Conservation (phyloP, 2,329 filamentous ascomycete genomes). For the Xylaria sp. region DNA sequence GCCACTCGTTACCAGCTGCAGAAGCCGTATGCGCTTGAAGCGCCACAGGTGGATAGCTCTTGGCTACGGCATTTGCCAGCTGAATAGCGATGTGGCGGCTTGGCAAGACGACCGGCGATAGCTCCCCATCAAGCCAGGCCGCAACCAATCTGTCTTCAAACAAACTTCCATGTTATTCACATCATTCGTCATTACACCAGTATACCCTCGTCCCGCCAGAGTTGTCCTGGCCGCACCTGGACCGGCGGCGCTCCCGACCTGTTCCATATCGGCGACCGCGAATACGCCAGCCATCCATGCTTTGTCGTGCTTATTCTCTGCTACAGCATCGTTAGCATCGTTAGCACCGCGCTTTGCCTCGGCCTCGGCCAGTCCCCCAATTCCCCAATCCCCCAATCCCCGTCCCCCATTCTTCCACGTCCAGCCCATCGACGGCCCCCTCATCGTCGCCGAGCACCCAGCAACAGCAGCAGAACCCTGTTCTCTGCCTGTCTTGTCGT, state of each 20-base stretch:
- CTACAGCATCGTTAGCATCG: slow-evolving; percentile 21
- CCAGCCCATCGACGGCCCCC: slow-evolving; percentile 1
- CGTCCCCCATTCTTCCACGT: not conserved
- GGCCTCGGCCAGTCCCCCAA: not conserved
- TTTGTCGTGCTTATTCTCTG: not conserved
- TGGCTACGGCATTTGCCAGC: slow-evolving; percentile 20
- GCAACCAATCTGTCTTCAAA: slow-evolving; percentile 21
- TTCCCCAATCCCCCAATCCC: not conserved
- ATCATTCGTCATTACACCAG: slow-evolving; percentile 19
- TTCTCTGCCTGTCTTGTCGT: slow-evolving; percentile 1
- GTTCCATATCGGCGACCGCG: not conserved
- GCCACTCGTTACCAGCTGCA: not conserved
- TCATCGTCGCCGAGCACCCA: not conserved
- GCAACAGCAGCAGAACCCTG: not conserved
- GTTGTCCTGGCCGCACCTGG: slow-evolving; percentile 11
- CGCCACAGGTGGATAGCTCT: no score
- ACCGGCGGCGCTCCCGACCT: slow-evolving; percentile 2
- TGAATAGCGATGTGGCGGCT: slow-evolving; percentile 17
- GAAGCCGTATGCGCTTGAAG: not conserved
- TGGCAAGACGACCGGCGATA: slow-evolving; percentile 18
- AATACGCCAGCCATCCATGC: slow-evolving; percentile 14
- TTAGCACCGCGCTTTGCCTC: slow-evolving; percentile 32
- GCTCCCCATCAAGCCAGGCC: slow-evolving; percentile 28
- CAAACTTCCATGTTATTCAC: slow-evolving; percentile 27
- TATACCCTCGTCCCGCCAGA: slow-evolving; percentile 14